Conservation (phyloP, 1,284 basidiomycete species). For the Termitomyces sp. region DNA sequence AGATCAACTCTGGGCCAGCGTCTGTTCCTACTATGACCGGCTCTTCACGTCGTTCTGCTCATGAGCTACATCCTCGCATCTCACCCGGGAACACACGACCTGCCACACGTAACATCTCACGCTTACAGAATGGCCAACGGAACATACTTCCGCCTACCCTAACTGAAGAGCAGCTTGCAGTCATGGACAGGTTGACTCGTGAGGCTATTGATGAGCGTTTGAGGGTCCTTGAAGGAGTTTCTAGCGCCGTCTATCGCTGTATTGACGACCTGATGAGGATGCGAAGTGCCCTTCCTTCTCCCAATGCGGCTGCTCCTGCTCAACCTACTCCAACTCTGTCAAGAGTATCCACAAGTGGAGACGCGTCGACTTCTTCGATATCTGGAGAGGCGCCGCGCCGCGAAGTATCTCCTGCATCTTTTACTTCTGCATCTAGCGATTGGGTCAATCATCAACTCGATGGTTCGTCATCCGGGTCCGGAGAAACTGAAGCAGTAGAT, state of each 20-base stretch:
- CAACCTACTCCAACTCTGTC: conserved; percentile 8
- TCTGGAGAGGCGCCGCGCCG: background rate
- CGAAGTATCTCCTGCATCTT: conserved; percentile 5
- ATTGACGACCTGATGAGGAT: conserved; percentile 74
- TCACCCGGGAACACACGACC: conserved; percentile 5
- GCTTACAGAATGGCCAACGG: conserved; percentile 2
- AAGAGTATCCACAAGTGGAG: background rate
- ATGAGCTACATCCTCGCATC: conserved; percentile 2
- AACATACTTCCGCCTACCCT: conserved; percentile 39
- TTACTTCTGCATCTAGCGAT: conserved; percentile 2
- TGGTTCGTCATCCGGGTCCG: background rate
- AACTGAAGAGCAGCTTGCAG: conserved; percentile 54
- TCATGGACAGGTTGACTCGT: conserved; percentile 60
- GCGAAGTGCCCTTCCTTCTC: conserved; percentile 59
- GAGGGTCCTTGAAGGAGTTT: conserved; percentile 70
- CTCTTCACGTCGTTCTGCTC: background rate
- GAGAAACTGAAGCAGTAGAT: conserved; percentile 2
- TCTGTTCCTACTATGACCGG: background rate
- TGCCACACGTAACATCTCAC: background rate
- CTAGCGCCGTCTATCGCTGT: conserved; percentile 60
- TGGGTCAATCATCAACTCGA: background rate
- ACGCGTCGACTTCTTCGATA: background rate
- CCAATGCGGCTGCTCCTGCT: conserved; percentile 15
- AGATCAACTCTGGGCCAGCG: conserved; percentile 10
- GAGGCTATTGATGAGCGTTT: conserved; percentile 82